Percentiles rank a stretch among this genome's conserved stretches.
These are phyloP conservation scores for Tilletia horrida DNA, from an alignment of 1,284 basidiomycete genomes.

Conservation along the genomic window DNA sequence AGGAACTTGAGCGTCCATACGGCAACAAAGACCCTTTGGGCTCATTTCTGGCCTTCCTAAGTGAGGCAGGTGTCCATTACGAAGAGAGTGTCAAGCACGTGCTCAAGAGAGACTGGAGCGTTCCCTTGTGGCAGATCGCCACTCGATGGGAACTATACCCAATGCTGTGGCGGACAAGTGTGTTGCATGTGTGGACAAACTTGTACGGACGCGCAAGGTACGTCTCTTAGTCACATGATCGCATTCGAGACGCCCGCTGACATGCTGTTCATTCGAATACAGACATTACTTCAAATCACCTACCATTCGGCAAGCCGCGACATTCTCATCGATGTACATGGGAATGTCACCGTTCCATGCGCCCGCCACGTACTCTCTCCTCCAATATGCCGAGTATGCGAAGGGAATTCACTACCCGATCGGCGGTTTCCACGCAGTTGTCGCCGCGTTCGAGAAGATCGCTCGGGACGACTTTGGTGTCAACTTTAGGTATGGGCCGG, in stretches of 20 bases:
- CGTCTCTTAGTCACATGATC: constrained; percentile 40
- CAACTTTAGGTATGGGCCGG: constrained; percentile 56
- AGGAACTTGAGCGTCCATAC: constrained; percentile 59
- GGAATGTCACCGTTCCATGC: constrained; percentile 61
- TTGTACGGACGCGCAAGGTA: constrained; percentile 55
- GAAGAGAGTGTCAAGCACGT: constrained; percentile 58
- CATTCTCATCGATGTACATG: constrained; percentile 42
- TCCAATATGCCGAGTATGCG: constrained; percentile 62
- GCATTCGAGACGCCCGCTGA: constrained; percentile 12
- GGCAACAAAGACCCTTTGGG: constrained; percentile 54
- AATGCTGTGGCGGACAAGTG: constrained; percentile 52
- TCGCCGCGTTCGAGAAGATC: constrained; percentile 58
- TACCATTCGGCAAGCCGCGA: constrained; percentile 51
- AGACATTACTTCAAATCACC: constrained; percentile 59
- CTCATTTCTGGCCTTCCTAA: constrained; percentile 56
- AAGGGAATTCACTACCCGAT: constrained; percentile 61
- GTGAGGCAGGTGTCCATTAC: constrained; percentile 58
- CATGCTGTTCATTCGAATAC: no score
- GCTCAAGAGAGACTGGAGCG: constrained; percentile 58
- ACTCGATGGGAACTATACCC: constrained; percentile 57
- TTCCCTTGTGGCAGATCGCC: constrained; percentile 53
- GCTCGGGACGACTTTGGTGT: constrained; percentile 56
- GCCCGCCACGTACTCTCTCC: constrained; percentile 60
- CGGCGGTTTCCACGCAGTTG: constrained; percentile 60
- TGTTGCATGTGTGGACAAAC: constrained; percentile 42